Evolutionary conservation across 768 basidiomycete genomes (phyloP).

Genomic region (Russula griseocarnosa): DNA sequence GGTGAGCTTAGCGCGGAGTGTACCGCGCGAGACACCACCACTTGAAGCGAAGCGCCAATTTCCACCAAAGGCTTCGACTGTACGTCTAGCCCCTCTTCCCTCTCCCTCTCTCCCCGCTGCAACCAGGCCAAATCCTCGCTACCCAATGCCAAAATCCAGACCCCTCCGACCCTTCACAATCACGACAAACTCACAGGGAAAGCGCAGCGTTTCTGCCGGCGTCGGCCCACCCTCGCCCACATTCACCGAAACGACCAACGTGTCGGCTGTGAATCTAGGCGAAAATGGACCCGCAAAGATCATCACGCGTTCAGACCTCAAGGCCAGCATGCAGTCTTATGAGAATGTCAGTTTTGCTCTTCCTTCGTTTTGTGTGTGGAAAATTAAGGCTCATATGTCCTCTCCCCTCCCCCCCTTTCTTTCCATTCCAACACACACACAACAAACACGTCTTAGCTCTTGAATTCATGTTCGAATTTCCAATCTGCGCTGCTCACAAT

Average conservation of each 20-base stretch:
- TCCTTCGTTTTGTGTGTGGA: background rate
- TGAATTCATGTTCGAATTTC: slow-evolving; percentile 73
- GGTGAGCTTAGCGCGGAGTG: background rate
- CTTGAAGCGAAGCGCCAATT: background rate
- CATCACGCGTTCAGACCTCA: slow-evolving; percentile 75
- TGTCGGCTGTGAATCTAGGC: slow-evolving; percentile 73
- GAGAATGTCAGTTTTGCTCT: slow-evolving; percentile 57
- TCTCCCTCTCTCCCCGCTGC: background rate
- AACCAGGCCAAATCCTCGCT: background rate
- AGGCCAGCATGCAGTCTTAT: slow-evolving; percentile 72
- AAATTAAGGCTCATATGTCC: background rate
- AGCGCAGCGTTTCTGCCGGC: slow-evolving; percentile 46
- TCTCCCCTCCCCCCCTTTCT: background rate
- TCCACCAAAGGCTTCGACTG: background rate
- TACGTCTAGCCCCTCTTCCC: background rate
- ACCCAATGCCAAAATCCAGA: slow-evolving; percentile 49
- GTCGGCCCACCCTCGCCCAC: slow-evolving; percentile 78
- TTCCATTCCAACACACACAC: background rate
- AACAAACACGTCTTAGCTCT: slow-evolving; percentile 46
- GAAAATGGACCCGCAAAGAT: slow-evolving; percentile 72
- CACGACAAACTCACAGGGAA: slow-evolving; percentile 29
- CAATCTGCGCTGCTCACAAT: slow-evolving; percentile 75
- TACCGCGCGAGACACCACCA: background rate
- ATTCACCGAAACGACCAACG: slow-evolving; percentile 76
- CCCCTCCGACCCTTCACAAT: slow-evolving; percentile 54